A percentile compares a stretch with the other conserved stretches of the same genome.
Conservation (phyloP, 192 early-diverging fungal species). For the Allomyces macrogynus region DNA sequence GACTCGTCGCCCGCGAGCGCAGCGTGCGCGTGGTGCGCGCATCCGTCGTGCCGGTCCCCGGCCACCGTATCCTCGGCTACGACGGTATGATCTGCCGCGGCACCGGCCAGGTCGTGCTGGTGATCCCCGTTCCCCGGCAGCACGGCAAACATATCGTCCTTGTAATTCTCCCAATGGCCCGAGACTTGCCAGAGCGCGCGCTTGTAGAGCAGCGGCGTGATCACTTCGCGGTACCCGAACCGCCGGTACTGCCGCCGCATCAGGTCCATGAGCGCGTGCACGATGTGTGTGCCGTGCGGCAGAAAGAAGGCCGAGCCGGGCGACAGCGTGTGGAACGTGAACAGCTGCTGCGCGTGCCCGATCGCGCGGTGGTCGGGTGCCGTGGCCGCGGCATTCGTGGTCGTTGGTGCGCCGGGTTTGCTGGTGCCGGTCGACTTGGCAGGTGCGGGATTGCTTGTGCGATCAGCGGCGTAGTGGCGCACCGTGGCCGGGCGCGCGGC, state of each 20-base stretch:
- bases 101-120: not conserved
- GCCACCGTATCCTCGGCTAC: no score
- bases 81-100: not conserved
- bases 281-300: slow-evolving; percentile 57
- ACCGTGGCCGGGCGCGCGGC: no score
- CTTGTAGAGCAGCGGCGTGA: slow-evolving; percentile 79
- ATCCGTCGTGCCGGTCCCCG: not conserved
- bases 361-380: slow-evolving; percentile 39
- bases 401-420: no score
- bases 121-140: not conserved
- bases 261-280: slow-evolving; percentile 49
- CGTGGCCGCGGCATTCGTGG: not conserved
- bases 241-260: slow-evolving; percentile 52
- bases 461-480: no score
- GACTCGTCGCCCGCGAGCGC: not conserved
- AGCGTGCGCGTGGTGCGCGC: not conserved
- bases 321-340: slow-evolving; percentile 45
- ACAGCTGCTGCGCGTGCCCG: slow-evolving; percentile 45
- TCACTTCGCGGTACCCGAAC: slow-evolving; percentile 71
- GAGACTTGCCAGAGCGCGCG: slow-evolving; percentile 78
- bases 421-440: no score
- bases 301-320: slow-evolving; percentile 57
- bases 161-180: slow-evolving; percentile 94
- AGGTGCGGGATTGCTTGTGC: no score
- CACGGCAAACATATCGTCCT: slow-evolving; percentile 74